Evolutionary conservation across 768 basidiomycete species (phyloP).

Genomic region (Macrolepiota albuminosa): DNA sequence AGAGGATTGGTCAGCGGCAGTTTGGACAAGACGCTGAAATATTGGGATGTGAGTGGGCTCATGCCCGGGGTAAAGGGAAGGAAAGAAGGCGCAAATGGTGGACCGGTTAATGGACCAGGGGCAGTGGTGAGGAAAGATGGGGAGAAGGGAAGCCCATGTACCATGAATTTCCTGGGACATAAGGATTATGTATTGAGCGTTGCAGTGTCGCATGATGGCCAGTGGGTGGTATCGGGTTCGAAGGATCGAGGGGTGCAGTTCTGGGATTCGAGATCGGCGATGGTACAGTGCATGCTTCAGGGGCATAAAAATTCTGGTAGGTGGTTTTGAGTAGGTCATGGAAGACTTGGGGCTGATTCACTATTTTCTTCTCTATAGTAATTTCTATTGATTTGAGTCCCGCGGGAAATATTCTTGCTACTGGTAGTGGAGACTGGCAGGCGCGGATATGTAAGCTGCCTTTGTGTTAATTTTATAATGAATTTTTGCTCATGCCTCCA

Average conservation of each 20-base stretch:
- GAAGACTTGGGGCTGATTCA: background rate
- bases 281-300: constrained; percentile 92
- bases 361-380: constrained; percentile 22
- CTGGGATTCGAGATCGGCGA: constrained; percentile 73
- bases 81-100: constrained; percentile 44
- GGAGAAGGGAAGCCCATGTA: constrained; percentile 49
- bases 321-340: constrained; percentile 19
- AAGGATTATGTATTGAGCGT: constrained; percentile 66
- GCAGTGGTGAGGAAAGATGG: constrained; percentile 43
- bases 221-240: constrained; percentile 89
- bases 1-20: constrained; percentile 88
- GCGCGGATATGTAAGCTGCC: constrained; percentile 47
- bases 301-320: constrained; percentile 52
- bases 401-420: constrained; percentile 41
- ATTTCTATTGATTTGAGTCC: constrained; percentile 49
- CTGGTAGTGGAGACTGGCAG: constrained; percentile 51
- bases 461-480: background rate
- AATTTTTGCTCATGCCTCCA: background rate
- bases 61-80: constrained; percentile 57
- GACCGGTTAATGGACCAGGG: constrained; percentile 26
- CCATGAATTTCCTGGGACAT: constrained; percentile 86
- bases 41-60: constrained; percentile 81
- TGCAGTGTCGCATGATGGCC: constrained; percentile 85
- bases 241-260: constrained; percentile 97
- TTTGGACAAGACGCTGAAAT: constrained; percentile 83